phyloP scores from a whole-genome alignment of 352 stramenopile species.

The Phytophthora niederhauseri region DNA sequence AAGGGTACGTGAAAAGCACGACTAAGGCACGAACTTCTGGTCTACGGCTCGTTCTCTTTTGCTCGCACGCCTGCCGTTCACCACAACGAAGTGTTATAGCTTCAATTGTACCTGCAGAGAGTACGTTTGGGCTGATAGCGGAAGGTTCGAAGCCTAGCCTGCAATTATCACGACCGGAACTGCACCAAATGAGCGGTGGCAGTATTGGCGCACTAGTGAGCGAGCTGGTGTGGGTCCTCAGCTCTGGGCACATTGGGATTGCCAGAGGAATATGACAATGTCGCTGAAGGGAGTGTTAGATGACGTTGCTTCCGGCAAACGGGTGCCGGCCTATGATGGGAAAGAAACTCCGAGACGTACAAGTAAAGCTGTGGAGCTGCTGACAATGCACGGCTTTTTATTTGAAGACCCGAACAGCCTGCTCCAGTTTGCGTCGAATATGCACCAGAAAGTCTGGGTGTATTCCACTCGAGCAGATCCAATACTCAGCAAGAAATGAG shows the following conservation, averaged over 20 bases:
- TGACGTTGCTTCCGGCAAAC: slow-evolving; percentile 38
- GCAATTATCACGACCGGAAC: slow-evolving; percentile 24
- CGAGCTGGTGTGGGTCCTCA: slow-evolving; percentile 12
- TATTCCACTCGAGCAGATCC: slow-evolving; percentile 35
- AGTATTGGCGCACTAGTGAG: slow-evolving; percentile 17
- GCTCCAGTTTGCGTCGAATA: slow-evolving; percentile 33
- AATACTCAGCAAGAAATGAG: slow-evolving; percentile 6
- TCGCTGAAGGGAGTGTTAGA: slow-evolving; percentile 22
- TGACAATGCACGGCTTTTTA: slow-evolving; percentile 35
- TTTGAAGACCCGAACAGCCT: slow-evolving; percentile 25
- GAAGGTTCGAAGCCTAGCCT: slow-evolving; percentile 25
- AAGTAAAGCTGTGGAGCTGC: slow-evolving; percentile 32
- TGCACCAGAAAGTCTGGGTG: slow-evolving; percentile 38
- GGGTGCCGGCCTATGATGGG: slow-evolving; percentile 24
- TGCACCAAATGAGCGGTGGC: slow-evolving; percentile 31
- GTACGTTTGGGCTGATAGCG: slow-evolving; percentile 39
- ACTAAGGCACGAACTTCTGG: slow-evolving; percentile 17
- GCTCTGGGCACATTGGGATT: slow-evolving; percentile 44
- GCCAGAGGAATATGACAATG: slow-evolving; percentile 35
- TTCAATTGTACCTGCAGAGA: slow-evolving; percentile 24
- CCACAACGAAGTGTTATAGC: slow-evolving; percentile 20
- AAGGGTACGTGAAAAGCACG: slow-evolving; percentile 27
- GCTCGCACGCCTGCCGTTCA: slow-evolving; percentile 26
- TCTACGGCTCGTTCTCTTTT: slow-evolving; percentile 36
- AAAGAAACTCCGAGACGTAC: slow-evolving; percentile 31